Evolutionary conservation across 352 stramenopile species (phyloP).

Genomic region (Globisporangium viniferum): DNA sequence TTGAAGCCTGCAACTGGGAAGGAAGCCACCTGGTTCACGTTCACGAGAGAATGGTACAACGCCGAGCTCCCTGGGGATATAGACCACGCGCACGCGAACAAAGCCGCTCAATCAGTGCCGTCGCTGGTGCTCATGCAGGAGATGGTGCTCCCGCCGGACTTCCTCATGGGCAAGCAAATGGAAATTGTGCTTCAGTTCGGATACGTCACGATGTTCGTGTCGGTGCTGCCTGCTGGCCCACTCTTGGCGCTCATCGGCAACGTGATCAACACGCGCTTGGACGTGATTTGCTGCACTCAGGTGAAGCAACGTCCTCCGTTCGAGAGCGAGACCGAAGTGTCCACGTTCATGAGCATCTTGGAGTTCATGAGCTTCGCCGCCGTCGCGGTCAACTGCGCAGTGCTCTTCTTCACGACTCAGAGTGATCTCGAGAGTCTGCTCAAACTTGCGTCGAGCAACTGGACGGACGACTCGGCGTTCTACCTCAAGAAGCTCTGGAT

Average conservation of each 20-base stretch:
- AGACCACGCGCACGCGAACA: not conserved
- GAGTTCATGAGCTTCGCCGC: constrained; percentile 90
- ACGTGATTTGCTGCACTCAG: constrained; percentile 79
- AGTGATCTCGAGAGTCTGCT: constrained; percentile 63
- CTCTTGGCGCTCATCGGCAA: constrained; percentile 88
- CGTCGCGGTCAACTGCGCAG: constrained; percentile 69
- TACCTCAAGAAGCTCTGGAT: constrained; percentile 65
- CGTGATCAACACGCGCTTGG: constrained; percentile 83
- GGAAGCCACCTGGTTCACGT: constrained; percentile 6
- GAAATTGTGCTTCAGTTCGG: constrained; percentile 88
- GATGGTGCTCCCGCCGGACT: constrained; percentile 66
- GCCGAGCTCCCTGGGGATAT: constrained; percentile 24
- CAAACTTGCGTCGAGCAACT: constrained; percentile 13
- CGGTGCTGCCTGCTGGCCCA: constrained; percentile 85
- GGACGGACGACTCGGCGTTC: constrained; percentile 18
- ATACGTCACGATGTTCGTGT: constrained; percentile 94
- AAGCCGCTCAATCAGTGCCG: constrained; percentile 21
- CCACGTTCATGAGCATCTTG: constrained; percentile 90
- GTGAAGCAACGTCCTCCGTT: constrained; percentile 71
- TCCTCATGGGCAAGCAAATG: constrained; percentile 78
- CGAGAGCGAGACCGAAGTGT: constrained; percentile 82
- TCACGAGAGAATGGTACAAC: constrained; percentile 61
- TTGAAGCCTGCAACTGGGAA: not conserved
- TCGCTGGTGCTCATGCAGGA: constrained; percentile 59
- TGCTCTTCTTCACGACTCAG: constrained; percentile 72